These are phyloP conservation scores for Fomitopsis betulina DNA, from an alignment of 1,284 basidiomycete genomes.

Conservation along the genomic window DNA sequence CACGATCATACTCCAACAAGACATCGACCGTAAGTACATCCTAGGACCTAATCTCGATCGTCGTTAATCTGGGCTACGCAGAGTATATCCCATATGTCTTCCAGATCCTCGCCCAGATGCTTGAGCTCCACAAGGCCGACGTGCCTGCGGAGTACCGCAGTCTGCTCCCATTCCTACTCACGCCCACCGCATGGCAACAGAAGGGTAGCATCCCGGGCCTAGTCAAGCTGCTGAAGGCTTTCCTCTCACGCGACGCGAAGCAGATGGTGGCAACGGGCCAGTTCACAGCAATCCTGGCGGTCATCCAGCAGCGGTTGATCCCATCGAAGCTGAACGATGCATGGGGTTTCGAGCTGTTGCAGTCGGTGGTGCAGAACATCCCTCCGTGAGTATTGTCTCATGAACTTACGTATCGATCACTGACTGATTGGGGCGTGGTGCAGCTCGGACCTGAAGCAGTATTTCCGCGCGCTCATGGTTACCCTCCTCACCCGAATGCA, in stretches of 20 bases:
- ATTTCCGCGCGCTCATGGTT: conserved; percentile 77
- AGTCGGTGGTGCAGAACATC: conserved; percentile 71
- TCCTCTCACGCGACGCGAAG: conserved; percentile 67
- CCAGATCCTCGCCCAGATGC: conserved; percentile 95
- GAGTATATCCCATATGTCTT: conserved; percentile 98
- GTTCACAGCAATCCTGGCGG: conserved; percentile 78
- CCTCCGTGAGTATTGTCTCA: conserved; percentile 54
- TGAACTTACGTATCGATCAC: not conserved
- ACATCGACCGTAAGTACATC: conserved; percentile 76
- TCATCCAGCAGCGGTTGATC: conserved; percentile 88
- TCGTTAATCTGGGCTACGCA: conserved; percentile 23
- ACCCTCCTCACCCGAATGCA: conserved; percentile 86
- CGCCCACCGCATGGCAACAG: conserved; percentile 88
- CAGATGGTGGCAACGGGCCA: conserved; percentile 76
- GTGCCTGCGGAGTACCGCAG: conserved; percentile 79
- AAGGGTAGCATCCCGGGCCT: conserved; percentile 96
- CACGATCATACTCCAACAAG: conserved; percentile 84
- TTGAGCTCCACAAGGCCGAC: conserved; percentile 70
- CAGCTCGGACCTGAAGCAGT: conserved; percentile 67
- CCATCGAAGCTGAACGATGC: conserved; percentile 86
- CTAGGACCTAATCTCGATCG: not conserved
- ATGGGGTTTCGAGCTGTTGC: conserved; percentile 89
- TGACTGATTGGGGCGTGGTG: not conserved
- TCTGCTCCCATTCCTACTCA: conserved; percentile 82
- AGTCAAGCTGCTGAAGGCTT: conserved; percentile 85